phyloP scores from a whole-genome alignment of 2,329 filamentous ascomycete genomes.

The Thelonectria discophora region DNA sequence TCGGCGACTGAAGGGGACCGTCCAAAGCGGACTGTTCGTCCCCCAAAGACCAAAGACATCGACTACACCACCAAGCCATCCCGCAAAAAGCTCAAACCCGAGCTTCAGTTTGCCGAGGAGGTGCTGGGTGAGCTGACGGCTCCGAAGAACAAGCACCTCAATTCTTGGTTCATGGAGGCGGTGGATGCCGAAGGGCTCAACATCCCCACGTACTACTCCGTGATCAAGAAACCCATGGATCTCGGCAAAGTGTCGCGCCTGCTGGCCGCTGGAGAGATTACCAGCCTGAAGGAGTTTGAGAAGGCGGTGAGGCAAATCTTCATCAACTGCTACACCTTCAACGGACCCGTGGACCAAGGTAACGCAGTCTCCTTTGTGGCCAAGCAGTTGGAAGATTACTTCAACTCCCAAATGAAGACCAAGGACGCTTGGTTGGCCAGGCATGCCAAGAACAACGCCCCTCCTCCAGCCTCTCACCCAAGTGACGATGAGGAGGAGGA shows the following conservation, averaged over 20 bases:
- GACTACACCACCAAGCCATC: conserved; percentile 80
- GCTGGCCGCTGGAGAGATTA: conserved; percentile 80
- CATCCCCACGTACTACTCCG: conserved; percentile 90
- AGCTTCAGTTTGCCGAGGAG: conserved; percentile 89
- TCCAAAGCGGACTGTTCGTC: conserved; percentile 92
- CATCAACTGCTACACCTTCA: conserved; percentile 92
- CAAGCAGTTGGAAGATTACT: conserved; percentile 76
- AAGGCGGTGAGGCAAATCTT: conserved; percentile 84
- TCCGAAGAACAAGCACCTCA: conserved; percentile 72
- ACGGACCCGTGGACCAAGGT: conserved; percentile 63
- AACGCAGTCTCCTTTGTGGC: conserved; percentile 79
- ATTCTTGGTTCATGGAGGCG: conserved; percentile 79
- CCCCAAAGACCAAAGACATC: conserved; percentile 90
- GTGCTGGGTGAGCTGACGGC: conserved; percentile 82
- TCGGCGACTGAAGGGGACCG: conserved; percentile 78
- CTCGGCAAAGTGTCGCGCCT: conserved; percentile 82
- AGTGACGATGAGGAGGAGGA: conserved; percentile 77
- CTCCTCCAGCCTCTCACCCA: conserved; percentile 71
- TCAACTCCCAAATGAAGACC: conserved; percentile 77
- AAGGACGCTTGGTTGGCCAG: conserved; percentile 84
- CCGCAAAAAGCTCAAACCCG: conserved; percentile 88
- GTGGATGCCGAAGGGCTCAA: conserved; percentile 95
- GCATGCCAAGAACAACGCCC: conserved; percentile 66
- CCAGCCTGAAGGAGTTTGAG: conserved; percentile 85
- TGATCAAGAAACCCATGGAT: conserved; percentile 98